Conservation (phyloP, 108 stramenopile species). For the Cylindrotheca closterium region DNA sequence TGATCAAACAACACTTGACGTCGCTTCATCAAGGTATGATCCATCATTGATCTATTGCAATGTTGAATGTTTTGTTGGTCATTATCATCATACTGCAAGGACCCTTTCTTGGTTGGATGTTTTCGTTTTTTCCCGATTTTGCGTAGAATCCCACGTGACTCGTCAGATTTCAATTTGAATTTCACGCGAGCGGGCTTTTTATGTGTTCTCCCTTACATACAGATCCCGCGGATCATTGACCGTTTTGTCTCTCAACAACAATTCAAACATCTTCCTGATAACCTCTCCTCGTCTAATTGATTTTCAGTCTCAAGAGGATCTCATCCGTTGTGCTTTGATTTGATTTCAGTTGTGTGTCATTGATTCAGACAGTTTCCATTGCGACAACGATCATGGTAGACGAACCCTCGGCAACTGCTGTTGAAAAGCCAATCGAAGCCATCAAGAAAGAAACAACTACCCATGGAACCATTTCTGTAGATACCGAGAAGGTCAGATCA, state of each 20-base stretch:
- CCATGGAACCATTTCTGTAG: slow-evolving; percentile 13
- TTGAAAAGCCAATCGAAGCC: neutral
- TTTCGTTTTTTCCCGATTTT: too few species aligned
- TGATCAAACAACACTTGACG: too few species aligned
- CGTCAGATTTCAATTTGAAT: too few species aligned
- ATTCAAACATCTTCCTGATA: neutral
- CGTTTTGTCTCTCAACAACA: neutral
- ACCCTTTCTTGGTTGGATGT: too few species aligned
- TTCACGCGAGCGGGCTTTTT: neutral
- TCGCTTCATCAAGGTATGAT: too few species aligned
- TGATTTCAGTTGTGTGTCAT: neutral
- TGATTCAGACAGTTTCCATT: too few species aligned
- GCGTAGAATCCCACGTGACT: too few species aligned
- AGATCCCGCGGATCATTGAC: neutral
- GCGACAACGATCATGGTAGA: slow-evolving; percentile 5
- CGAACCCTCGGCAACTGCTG: slow-evolving; percentile 2
- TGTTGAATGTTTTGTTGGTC: too few species aligned
- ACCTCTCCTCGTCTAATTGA: neutral
- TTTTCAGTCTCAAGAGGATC: too few species aligned
- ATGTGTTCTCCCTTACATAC: neutral
- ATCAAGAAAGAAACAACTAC: neutral
- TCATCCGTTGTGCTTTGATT: too few species aligned
- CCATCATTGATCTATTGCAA: too few species aligned
- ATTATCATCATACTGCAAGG: too few species aligned
- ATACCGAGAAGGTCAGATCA: slow-evolving; percentile 10